Evolutionary conservation across 352 stramenopile species (phyloP).

Genomic region (Phytophthora uliginosa): DNA sequence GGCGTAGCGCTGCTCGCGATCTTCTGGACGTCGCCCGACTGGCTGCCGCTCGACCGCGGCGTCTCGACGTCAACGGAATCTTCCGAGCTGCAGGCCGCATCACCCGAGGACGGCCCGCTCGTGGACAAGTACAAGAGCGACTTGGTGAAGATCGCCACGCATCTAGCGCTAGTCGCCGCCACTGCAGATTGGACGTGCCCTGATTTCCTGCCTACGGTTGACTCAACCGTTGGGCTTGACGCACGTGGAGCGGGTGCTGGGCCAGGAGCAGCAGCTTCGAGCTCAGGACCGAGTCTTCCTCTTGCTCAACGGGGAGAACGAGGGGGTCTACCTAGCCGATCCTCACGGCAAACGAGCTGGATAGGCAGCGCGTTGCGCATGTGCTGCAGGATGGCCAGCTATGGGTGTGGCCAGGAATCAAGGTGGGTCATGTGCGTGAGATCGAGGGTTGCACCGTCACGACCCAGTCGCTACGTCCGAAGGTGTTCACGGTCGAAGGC

Average conservation of each 20-base stretch:
- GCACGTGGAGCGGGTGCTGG: constrained; percentile 52
- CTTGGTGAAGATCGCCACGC: constrained; percentile 55
- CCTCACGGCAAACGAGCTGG: constrained; percentile 43
- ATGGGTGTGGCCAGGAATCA: constrained; percentile 83
- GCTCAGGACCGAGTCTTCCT: constrained; percentile 58
- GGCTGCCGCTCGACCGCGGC: constrained; percentile 3
- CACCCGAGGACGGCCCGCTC: constrained; percentile 28
- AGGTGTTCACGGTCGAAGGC: constrained; percentile 72
- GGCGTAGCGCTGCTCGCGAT: constrained; percentile 48
- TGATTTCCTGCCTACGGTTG: constrained; percentile 34
- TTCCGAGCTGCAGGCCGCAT: background rate
- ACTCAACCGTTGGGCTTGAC: constrained; percentile 38
- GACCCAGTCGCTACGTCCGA: constrained; percentile 67
- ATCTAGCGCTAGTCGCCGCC: constrained; percentile 41
- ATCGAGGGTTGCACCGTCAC: constrained; percentile 66
- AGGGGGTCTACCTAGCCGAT: constrained; percentile 62
- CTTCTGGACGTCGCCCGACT: constrained; percentile 26
- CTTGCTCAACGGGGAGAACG: constrained; percentile 77
- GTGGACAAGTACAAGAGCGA: constrained; percentile 71
- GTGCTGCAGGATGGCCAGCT: constrained; percentile 77
- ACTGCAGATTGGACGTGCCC: constrained; percentile 25
- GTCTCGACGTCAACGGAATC: constrained; percentile 9
- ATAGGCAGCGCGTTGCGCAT: constrained; percentile 60
- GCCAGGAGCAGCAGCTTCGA: constrained; percentile 40
- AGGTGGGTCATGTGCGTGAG: constrained; percentile 66